Evolutionary conservation across 148 eudicot species (phyloP).

Genomic region (Euryodendron excelsum): DNA sequence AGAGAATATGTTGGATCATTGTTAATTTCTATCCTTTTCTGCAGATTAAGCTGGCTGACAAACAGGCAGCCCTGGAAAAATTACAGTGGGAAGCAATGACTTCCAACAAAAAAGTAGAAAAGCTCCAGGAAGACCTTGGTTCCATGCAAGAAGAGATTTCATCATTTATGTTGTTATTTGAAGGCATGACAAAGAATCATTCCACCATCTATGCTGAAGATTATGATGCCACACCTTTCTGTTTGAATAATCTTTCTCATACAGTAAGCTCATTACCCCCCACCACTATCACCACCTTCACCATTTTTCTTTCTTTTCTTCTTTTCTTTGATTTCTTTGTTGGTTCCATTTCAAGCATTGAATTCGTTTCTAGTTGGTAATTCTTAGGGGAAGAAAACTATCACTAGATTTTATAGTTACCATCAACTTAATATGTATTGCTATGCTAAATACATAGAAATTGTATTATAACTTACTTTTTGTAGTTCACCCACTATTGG

Average conservation of each 20-base stretch:
- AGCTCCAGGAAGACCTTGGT: conserved; percentile 69
- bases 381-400: neutral
- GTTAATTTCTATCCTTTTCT: conserved; percentile 9
- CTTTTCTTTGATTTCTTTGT: neutral
- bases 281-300: neutral
- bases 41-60: conserved; percentile 87
- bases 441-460: neutral
- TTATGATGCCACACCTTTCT: conserved; percentile 54
- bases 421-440: neutral
- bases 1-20: neutral
- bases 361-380: neutral
- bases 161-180: conserved; percentile 56
- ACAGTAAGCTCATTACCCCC: conserved; percentile 45
- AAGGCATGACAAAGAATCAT: conserved; percentile 57
- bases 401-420: neutral
- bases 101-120: conserved; percentile 63
- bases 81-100: conserved; percentile 89
- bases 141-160: conserved; percentile 58
- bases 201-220: conserved; percentile 36
- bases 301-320: neutral
- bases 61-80: conserved; percentile 85
- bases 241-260: conserved; percentile 36
- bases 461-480: neutral
- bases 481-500: neutral
- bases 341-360: neutral